phyloP scores from a whole-genome alignment of 2,329 filamentous ascomycete genomes.

The Diaporthe citriasiana region DNA sequence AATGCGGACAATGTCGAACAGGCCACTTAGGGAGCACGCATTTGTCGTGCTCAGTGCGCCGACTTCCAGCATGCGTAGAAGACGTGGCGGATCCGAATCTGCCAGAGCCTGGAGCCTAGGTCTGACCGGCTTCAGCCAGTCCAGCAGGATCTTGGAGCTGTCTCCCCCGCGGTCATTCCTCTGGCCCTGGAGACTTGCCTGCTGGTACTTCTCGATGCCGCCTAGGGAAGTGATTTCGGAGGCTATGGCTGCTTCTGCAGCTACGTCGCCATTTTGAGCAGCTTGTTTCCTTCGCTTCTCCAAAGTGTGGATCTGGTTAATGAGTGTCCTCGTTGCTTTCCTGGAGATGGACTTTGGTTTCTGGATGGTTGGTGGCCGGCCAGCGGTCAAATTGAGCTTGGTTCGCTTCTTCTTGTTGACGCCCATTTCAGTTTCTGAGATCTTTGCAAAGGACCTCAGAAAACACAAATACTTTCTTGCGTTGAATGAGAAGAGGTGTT shows the following conservation, averaged over 20 bases:
- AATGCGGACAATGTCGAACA: slow-evolving; percentile 84
- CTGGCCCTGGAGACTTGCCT: slow-evolving; percentile 78
- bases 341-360: slow-evolving; percentile 71
- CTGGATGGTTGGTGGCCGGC: slow-evolving; percentile 70
- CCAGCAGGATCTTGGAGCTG: slow-evolving; percentile 73
- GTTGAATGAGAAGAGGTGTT: not conserved
- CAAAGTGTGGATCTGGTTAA: slow-evolving; percentile 75
- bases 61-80: slow-evolving; percentile 84
- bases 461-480: not conserved
- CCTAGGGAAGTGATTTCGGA: slow-evolving; percentile 70
- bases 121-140: slow-evolving; percentile 67
- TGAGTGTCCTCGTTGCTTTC: slow-evolving; percentile 74
- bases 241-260: slow-evolving; percentile 60
- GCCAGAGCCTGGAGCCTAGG: slow-evolving; percentile 39
- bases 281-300: slow-evolving; percentile 74
- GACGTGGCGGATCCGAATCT: slow-evolving; percentile 38
- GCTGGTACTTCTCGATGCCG: slow-evolving; percentile 74
- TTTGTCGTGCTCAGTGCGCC: slow-evolving; percentile 89
- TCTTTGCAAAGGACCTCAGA: not conserved
- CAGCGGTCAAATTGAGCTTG: slow-evolving; percentile 60
- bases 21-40: slow-evolving; percentile 80
- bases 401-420: slow-evolving; percentile 59
- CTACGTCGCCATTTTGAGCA: slow-evolving; percentile 64
- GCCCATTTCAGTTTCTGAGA: slow-evolving; percentile 56
- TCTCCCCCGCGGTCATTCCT: slow-evolving; percentile 76